These are phyloP conservation scores for Candida labiduridarum DNA, from an alignment of 1,139 yeast genomes.

Conservation along the genomic window DNA sequence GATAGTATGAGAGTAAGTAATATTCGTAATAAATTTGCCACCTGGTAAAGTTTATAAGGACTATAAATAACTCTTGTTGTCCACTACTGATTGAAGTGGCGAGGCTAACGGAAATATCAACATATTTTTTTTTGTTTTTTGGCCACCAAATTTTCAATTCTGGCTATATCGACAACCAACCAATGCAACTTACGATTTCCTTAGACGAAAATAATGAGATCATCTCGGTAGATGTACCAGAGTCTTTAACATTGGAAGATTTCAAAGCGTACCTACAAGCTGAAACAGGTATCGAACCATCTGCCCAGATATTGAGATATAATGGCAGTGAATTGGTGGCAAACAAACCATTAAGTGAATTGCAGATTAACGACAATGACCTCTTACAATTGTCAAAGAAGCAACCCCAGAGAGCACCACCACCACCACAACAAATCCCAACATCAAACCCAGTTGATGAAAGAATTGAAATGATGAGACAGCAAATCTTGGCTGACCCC, in stretches of 20 bases:
- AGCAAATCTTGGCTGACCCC: constrained; percentile 46
- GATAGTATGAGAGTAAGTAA: no score
- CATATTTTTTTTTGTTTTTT: constrained; percentile 4
- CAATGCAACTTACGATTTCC: constrained; percentile 43
- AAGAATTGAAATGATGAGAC: constrained; percentile 55
- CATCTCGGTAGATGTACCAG: constrained; percentile 58
- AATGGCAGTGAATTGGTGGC: constrained; percentile 47
- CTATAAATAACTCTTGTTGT: no score
- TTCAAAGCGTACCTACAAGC: constrained; percentile 77
- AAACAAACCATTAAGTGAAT: constrained; percentile 41
- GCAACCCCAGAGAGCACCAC: constrained; percentile 6
- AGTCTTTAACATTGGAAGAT: constrained; percentile 65
- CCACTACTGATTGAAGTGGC: no score
- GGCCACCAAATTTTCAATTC: constrained; percentile 11
- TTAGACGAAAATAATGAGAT: constrained; percentile 32
- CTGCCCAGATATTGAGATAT: constrained; percentile 48
- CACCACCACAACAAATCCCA: constrained; percentile 9
- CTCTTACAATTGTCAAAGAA: constrained; percentile 43
- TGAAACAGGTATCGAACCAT: constrained; percentile 60
- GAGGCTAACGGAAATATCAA: not conserved
- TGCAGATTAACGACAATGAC: constrained; percentile 59
- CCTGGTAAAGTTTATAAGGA: not conserved
- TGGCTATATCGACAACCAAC: no score
- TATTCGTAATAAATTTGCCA: not conserved
- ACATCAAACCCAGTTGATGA: constrained; percentile 24